Evolutionary conservation across 805 yeast genomes (phyloP).

Genomic region (Wickerhamomyces chambardii): DNA sequence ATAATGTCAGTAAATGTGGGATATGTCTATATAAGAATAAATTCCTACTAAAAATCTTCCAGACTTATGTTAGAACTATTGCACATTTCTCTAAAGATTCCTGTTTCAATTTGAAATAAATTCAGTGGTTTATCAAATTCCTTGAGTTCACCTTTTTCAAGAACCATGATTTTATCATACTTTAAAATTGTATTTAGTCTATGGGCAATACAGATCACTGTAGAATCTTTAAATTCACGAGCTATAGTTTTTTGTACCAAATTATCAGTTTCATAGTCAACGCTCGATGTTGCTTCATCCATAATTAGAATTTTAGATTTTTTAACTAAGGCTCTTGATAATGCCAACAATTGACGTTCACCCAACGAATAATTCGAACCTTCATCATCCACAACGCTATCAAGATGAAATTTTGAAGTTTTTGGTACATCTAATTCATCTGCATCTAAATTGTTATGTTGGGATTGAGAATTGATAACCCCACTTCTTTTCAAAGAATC

Average conservation of each 20-base stretch:
- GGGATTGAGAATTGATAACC: constrained; percentile 48
- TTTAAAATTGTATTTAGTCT: constrained; percentile 51
- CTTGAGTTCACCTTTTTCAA: constrained; percentile 45
- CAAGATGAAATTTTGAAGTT: constrained; percentile 53
- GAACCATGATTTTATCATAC: constrained; percentile 49
- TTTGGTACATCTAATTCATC: constrained; percentile 18
- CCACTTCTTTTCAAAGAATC: constrained; percentile 56
- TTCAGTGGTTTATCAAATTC: constrained; percentile 47
- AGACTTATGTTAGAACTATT: constrained; percentile 31
- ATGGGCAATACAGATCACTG: constrained; percentile 68
- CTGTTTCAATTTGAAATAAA: constrained; percentile 32
- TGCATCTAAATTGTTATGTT: constrained; percentile 20
- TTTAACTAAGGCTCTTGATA: constrained; percentile 65
- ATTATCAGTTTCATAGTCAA: constrained; percentile 65
- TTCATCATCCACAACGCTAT: constrained; percentile 51
- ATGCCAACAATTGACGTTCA: constrained; percentile 59
- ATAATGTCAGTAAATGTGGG: too few relatives aligned
- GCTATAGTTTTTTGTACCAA: constrained; percentile 53
- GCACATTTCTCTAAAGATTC: constrained; percentile 45
- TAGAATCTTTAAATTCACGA: constrained; percentile 49
- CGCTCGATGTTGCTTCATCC: constrained; percentile 75
- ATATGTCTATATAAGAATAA: too few relatives aligned
- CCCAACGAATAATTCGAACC: constrained; percentile 68
- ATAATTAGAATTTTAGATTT: constrained; percentile 50
- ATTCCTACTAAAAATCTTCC: constrained; percentile 24